Evolutionary conservation across 73 alveolate genomes (phyloP).

Genomic region (Paramecium sonneborni): DNA sequence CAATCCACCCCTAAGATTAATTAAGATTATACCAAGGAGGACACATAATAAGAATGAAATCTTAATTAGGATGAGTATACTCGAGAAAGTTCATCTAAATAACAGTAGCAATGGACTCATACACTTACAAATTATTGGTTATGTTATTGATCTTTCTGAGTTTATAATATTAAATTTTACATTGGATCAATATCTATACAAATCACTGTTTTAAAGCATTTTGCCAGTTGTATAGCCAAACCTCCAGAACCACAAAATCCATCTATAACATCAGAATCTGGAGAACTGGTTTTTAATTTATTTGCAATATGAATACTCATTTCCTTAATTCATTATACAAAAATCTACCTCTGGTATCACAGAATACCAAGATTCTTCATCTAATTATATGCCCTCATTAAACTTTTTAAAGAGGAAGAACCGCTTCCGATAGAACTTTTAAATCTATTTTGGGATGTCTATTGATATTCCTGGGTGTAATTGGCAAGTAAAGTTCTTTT

Average conservation of each 20-base stretch:
- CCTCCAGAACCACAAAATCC: slow-evolving; percentile 62
- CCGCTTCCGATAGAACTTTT: slow-evolving; percentile 45
- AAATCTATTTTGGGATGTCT: slow-evolving; percentile 35
- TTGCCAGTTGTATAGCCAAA: slow-evolving; percentile 18
- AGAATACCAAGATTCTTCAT: slow-evolving; percentile 58
- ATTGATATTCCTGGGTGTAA: slow-evolving; percentile 1
- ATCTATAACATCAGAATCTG: neutral
- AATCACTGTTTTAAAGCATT: slow-evolving; percentile 8
- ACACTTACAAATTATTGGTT: slow-evolving; percentile 18
- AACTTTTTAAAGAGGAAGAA: slow-evolving; percentile 43
- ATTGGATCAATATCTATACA: slow-evolving; percentile 54
- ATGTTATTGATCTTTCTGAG: slow-evolving; percentile 42
- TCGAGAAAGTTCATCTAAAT: neutral
- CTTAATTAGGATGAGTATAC: neutral
- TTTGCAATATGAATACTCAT: slow-evolving; percentile 41
- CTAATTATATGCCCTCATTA: slow-evolving; percentile 47
- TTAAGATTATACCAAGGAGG: slow-evolving; percentile 30
- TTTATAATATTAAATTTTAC: neutral
- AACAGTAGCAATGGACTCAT: slow-evolving; percentile 2
- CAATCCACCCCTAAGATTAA: slow-evolving; percentile 33
- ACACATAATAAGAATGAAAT: slow-evolving; percentile 20
- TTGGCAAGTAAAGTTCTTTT: slow-evolving; percentile 32
- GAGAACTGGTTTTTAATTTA: neutral
- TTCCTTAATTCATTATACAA: neutral
- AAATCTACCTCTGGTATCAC: slow-evolving; percentile 50